phyloP scores from a whole-genome alignment of 176 grass and related monocot species.

The Avena eriantha region DNA sequence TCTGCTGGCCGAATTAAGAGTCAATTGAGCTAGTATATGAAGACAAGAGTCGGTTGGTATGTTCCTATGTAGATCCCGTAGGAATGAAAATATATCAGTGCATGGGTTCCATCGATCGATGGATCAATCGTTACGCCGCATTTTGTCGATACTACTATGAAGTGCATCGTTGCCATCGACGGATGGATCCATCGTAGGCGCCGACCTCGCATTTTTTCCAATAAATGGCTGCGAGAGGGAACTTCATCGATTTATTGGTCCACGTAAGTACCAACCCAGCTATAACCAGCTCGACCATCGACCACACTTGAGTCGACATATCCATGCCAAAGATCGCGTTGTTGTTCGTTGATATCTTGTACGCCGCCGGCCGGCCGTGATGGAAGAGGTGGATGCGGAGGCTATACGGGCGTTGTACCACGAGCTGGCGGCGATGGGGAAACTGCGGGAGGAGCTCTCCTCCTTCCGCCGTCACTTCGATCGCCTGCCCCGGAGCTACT shows the following conservation, averaged over 20 bases:
- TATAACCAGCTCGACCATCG: background rate
- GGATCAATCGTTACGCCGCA: background rate
- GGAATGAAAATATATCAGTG: background rate
- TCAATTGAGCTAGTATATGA: background rate
- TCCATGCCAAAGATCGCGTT: background rate
- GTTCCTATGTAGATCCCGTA: background rate
- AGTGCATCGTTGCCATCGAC: background rate
- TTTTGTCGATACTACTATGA: background rate
- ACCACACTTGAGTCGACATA: background rate
- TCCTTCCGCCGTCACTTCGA: conserved; percentile 4
- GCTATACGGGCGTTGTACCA: background rate
- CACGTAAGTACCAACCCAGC: background rate
- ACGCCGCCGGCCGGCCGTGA: background rate
- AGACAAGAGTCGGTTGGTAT: background rate
- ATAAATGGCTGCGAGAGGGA: background rate
- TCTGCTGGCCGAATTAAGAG: background rate
- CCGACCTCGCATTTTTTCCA: background rate
- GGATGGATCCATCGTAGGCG: background rate
- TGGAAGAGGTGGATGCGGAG: background rate
- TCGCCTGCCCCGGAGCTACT: conserved; percentile 6
- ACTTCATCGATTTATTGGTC: background rate
- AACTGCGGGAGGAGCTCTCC: conserved; percentile 4
- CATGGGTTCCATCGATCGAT: background rate
- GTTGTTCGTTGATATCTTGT: background rate
- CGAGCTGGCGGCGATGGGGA: background rate